Evolutionary conservation across 1,284 basidiomycete species (phyloP).

Genomic region (Ustilago sp.): DNA sequence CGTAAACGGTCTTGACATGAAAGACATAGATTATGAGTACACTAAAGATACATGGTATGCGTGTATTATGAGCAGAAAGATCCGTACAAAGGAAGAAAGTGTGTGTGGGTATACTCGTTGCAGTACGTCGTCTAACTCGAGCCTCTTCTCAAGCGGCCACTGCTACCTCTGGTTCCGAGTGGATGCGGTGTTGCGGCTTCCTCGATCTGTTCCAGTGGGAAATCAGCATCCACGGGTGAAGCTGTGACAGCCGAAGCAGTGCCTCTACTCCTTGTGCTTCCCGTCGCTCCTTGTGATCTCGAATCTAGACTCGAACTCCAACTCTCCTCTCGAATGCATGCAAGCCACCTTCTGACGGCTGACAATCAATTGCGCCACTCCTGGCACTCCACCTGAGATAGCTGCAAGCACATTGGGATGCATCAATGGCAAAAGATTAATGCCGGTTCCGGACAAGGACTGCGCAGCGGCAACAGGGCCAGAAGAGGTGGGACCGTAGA

Average conservation of each 20-base stretch:
- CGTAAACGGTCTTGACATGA: neutral
- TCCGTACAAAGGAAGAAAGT: conserved; percentile 1
- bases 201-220: conserved; percentile 29
- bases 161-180: conserved; percentile 2
- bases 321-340: conserved; percentile 58
- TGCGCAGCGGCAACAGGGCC: conserved; percentile 2
- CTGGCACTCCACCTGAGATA: conserved; percentile 12
- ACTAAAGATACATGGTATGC: conserved; percentile 5
- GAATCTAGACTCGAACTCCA: conserved; percentile 49
- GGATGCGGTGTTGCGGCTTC: conserved; percentile 23
- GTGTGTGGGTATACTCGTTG: conserved; percentile 2
- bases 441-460: conserved; percentile 5
- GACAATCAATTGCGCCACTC: conserved; percentile 27
- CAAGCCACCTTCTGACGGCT: conserved; percentile 46
- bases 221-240: conserved; percentile 29
- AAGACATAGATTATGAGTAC: conserved; percentile 4
- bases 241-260: conserved; percentile 18
- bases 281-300: conserved; percentile 24
- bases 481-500: conserved; percentile 7
- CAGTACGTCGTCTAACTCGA: neutral
- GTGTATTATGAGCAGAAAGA: neutral
- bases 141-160: neutral
- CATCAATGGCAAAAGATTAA: conserved; percentile 26
- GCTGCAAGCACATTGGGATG: conserved; percentile 26
- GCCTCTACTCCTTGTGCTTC: conserved; percentile 30